phyloP scores from a whole-genome alignment of 208 protist species.

The Leishmania major region DNA sequence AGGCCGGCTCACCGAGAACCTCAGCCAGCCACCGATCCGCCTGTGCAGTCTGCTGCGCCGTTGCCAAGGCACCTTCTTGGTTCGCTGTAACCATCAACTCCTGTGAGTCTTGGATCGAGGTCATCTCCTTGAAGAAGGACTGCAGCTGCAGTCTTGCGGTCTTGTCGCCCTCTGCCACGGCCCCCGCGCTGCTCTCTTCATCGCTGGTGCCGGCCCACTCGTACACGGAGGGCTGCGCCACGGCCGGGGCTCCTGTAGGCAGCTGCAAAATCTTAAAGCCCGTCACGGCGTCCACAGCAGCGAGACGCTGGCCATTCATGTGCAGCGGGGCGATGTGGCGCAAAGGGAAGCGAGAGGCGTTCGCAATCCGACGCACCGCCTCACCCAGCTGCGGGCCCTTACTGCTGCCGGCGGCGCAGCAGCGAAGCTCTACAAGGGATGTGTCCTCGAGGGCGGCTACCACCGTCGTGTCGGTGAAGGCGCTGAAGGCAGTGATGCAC shows the following conservation, averaged over 20 bases:
- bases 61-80: conserved; percentile 15
- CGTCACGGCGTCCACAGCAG: conserved; percentile 58
- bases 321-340: conserved; percentile 45
- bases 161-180: not conserved
- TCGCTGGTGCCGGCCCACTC: conserved; percentile 15
- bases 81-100: conserved; percentile 11
- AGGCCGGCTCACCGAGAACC: conserved; percentile 73
- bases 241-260: conserved; percentile 1
- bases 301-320: conserved; percentile 39
- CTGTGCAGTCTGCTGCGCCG: conserved; percentile 33
- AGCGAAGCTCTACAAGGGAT: conserved; percentile 52
- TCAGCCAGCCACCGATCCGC: conserved; percentile 56
- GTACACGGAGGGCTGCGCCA: not conserved
- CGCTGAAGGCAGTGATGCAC: conserved; percentile 58
- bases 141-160: conserved; percentile 24
- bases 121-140: conserved; percentile 51
- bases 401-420: not conserved
- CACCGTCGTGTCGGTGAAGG: conserved; percentile 47
- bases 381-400: conserved; percentile 10
- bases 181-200: not conserved
- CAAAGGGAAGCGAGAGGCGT: conserved; percentile 33
- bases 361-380: conserved; percentile 21
- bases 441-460: conserved; percentile 46
- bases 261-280: conserved; percentile 65
- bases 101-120: conserved; percentile 16